A percentile compares a stretch with the other conserved stretches of the same genome.
These are phyloP conservation scores for Trichophyton mentagrophytes DNA, from an alignment of 2,329 filamentous ascomycete species.

Conservation along the genomic window DNA sequence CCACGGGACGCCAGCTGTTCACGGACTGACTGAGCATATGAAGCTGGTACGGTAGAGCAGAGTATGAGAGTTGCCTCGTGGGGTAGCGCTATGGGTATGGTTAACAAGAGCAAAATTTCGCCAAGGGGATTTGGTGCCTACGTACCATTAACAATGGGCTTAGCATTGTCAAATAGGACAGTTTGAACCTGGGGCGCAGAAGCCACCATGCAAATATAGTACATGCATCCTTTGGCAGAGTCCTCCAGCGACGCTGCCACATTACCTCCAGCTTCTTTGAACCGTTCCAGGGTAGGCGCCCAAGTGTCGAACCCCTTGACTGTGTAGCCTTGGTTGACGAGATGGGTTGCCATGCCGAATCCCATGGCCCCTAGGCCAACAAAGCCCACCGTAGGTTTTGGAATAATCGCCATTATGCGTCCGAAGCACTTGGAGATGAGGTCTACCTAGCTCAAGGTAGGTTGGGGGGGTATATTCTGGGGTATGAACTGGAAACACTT, in stretches of 20 bases:
- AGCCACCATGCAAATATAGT: conserved; percentile 64
- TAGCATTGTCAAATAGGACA: conserved; percentile 49
- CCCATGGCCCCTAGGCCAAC: conserved; percentile 72
- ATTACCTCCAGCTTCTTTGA: conserved; percentile 49
- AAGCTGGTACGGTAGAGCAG: conserved; percentile 57
- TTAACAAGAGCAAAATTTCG: not conserved
- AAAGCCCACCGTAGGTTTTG: conserved; percentile 47
- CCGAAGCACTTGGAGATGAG: no score
- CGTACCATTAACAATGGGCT: conserved; percentile 31
- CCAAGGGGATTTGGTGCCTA: not conserved
- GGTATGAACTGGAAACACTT: not conserved
- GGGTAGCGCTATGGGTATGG: conserved; percentile 33
- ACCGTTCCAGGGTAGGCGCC: conserved; percentile 52
- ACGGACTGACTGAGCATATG: conserved; percentile 50
- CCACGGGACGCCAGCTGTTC: conserved; percentile 43
- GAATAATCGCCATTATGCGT: not conserved
- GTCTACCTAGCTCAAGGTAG: no score
- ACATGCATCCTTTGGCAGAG: conserved; percentile 46
- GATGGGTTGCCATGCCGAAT: conserved; percentile 66
- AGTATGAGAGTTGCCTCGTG: conserved; percentile 50
- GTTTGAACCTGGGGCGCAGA: conserved; percentile 55
- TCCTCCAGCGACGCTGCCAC: conserved; percentile 48
- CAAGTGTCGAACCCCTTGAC: conserved; percentile 64
- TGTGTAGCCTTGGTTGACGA: conserved; percentile 52
- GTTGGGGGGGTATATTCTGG: not conserved